Evolutionary conservation across 2,329 filamentous ascomycete genomes (phyloP).

Genomic region (Pseudogymnoascus sp.): DNA sequence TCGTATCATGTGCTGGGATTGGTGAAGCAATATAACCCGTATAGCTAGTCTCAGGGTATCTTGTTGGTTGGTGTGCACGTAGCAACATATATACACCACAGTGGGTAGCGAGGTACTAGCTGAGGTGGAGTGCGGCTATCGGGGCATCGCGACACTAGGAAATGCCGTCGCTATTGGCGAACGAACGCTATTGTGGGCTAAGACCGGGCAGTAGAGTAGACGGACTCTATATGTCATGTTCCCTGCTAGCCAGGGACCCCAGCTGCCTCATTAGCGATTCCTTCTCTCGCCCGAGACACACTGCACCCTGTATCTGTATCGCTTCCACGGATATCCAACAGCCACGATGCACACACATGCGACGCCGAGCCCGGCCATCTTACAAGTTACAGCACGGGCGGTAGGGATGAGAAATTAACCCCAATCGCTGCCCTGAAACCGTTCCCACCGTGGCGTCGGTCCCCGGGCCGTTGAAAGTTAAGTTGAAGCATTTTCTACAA

Average conservation of each 20-base stretch:
- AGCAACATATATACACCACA: neutral
- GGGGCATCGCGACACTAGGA: neutral
- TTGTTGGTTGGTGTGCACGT: neutral
- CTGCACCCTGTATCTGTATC: neutral
- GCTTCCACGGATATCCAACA: neutral
- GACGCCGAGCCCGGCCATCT: neutral
- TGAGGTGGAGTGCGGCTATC: neutral
- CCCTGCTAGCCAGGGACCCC: neutral
- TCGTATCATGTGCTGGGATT: neutral
- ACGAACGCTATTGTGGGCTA: neutral
- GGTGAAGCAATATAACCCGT: neutral
- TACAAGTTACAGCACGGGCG: neutral
- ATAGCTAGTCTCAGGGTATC: neutral
- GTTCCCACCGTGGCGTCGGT: neutral
- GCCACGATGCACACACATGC: neutral
- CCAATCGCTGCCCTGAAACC: neutral
- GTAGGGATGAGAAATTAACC: neutral
- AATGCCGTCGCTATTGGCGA: neutral
- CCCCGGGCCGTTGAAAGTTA: neutral
- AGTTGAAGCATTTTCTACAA: neutral
- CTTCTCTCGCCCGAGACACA: neutral
- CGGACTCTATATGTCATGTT: neutral
- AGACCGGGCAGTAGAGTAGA: neutral
- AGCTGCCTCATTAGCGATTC: neutral
- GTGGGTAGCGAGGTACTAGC: neutral